Conservation (phyloP, 1,284 basidiomycete genomes). For the Phylloporus sp. region DNA sequence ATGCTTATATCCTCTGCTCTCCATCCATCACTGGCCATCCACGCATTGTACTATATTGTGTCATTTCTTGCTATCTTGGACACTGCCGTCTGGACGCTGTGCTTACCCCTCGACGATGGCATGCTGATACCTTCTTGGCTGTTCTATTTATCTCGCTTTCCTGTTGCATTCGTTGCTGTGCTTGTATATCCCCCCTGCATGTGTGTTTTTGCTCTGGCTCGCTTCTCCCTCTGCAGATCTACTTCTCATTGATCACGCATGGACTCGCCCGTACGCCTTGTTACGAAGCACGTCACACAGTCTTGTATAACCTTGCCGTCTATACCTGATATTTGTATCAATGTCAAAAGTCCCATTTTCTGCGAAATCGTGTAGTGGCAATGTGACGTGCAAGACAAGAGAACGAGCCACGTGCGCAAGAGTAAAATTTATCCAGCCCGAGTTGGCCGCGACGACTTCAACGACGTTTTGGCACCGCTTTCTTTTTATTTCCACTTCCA, state of each 20-base stretch:
- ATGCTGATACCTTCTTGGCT: conserved; percentile 34
- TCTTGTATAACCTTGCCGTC: conserved; percentile 28
- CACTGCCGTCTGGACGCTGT: conserved; percentile 20
- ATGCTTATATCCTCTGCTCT: background rate
- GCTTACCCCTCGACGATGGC: background rate
- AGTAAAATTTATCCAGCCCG: background rate
- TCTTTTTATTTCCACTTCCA: conserved; percentile 25
- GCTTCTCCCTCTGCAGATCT: conserved; percentile 1
- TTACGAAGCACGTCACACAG: conserved; percentile 12
- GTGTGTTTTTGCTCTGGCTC: conserved; percentile 4
- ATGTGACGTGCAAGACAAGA: background rate
- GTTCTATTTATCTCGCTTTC: conserved; percentile 11
- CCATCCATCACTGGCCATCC: background rate
- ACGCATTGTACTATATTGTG: conserved; percentile 21
- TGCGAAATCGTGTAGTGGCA: background rate
- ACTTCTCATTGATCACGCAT: background rate
- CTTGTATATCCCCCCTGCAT: conserved; percentile 9
- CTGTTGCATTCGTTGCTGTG: conserved; percentile 21
- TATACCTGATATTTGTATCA: conserved; percentile 28
- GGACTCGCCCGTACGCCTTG: conserved; percentile 2
- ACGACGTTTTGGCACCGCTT: conserved; percentile 27
- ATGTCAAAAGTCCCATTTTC: conserved; percentile 9
- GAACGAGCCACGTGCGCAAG: background rate
- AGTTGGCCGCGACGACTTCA: conserved; percentile 9
- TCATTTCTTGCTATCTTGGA: conserved; percentile 34